Percentiles rank a stretch among this genome's conserved stretches.
Evolutionary conservation across 345 rosid species (phyloP).

Genomic region (Erucastrum elatum): DNA sequence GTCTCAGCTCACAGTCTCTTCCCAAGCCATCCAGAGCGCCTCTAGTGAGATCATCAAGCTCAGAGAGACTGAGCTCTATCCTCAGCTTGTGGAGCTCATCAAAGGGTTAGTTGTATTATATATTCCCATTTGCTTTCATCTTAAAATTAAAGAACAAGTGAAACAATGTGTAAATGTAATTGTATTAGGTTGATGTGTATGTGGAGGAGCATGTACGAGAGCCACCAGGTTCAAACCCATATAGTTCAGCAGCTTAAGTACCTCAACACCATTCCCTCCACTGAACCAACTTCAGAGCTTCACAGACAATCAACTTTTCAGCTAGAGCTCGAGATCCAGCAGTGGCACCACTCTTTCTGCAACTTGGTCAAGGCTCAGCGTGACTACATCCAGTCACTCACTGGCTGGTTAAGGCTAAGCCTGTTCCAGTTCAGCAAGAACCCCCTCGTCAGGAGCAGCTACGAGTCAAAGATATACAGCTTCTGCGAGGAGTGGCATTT

Average conservation of each 20-base stretch:
- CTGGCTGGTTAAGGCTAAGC: constrained; percentile 94
- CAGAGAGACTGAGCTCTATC: constrained; percentile 78
- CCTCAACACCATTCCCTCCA: constrained; percentile 79
- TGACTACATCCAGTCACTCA: constrained; percentile 81
- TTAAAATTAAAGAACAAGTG: not conserved
- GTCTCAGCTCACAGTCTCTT: constrained; percentile 79
- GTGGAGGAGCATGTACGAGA: constrained; percentile 99
- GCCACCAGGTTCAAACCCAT: constrained; percentile 95
- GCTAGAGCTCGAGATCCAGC: constrained; percentile 89
- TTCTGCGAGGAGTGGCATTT: constrained; percentile 90
- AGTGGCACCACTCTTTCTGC: constrained; percentile 92
- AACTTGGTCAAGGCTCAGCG: constrained; percentile 74
- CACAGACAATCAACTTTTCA: constrained; percentile 87
- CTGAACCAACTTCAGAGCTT: constrained; percentile 86
- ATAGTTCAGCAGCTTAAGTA: constrained; percentile 96
- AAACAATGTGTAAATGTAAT: constrained; percentile 4
- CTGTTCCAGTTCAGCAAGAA: constrained; percentile 81
- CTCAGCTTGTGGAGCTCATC: constrained; percentile 83
- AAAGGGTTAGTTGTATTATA: constrained; percentile 67
- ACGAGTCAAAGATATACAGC: constrained; percentile 77
- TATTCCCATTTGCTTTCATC: not conserved
- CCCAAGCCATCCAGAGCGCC: constrained; percentile 78
- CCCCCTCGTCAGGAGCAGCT: constrained; percentile 48
- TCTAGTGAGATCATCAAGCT: constrained; percentile 80
- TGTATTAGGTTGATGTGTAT: constrained; percentile 74